Base-by-base conservation (phyloP, 164 flowering plant genomes). In the Echeveria elegans region DNA sequence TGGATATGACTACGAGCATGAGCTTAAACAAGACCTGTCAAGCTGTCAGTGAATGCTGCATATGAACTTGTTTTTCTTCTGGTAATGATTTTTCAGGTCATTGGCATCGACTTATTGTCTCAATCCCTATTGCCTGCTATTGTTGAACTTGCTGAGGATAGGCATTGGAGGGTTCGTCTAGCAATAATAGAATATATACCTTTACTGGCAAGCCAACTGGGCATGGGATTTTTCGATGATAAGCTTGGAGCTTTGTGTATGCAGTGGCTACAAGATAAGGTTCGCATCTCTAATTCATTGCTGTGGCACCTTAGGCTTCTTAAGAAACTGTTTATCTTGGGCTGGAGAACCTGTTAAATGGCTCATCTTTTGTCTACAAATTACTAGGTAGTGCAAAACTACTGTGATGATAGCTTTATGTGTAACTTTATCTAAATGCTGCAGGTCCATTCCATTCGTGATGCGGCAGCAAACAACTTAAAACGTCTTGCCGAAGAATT, bases 121-220 rank as follows among this genome's bases (percentile, higher is more conserved):
- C 98, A 92, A 66, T 92, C 98, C 2, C 71, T 92, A 2, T 69
- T 92, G 73, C 98, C 98, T 23, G 96, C 98, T 23, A 92, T 92
- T 76, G 96, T 92, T 69, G 98, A 92, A 81, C 94, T 92, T 74
- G 98, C 98, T n/a, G 98, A 89, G 78, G 98, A 92, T 77, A 83
- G 98, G 67, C 98, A 92, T 70, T 92, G 98, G 97, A 87, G 97
- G 74, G 97, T 92, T 65, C 85, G 96, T 21, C 89, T 89, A 63
- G 97, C 97, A 65, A 89, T 92, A 68, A 92, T 92, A 65, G 98
- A 92, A 70, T 92, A 90, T 71, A 90, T 92, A 70, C 98, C 98
- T 67, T 61, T 92, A 60, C 72, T 92, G 79, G 98, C 98, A 60
- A 92, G 98, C 76, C 98, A 92, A 71, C 79, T 92, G 78, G 98